Conservation (phyloP, 805 yeast genomes). For the Lipomyces spencermartinsiae region DNA sequence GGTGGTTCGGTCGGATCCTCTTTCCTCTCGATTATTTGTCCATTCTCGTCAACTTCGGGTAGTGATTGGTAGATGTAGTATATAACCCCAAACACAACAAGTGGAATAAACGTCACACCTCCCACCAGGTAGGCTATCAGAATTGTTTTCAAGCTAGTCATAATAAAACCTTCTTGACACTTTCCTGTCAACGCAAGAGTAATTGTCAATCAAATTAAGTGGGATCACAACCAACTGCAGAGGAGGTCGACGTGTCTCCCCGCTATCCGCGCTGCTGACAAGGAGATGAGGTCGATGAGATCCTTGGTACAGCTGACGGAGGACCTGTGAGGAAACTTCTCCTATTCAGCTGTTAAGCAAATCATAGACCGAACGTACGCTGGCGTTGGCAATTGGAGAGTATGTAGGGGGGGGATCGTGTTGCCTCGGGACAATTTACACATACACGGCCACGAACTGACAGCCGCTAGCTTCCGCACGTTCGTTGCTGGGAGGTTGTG, state of each 20-base stretch:
- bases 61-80: slow-evolving; percentile 49
- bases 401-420: not conserved
- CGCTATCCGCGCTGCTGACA: too few species aligned
- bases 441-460: not conserved
- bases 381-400: too few species aligned
- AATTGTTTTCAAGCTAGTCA: slow-evolving; percentile 40
- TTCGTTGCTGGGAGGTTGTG: not conserved
- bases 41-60: slow-evolving; percentile 44
- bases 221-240: not conserved
- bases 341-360: not conserved
- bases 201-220: not conserved
- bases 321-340: too few species aligned
- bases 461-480: slow-evolving; percentile 2
- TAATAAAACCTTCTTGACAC: not conserved
- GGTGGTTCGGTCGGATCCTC: slow-evolving; percentile 8
- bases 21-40: slow-evolving; percentile 16
- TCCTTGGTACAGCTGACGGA: too few species aligned
- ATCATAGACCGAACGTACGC: too few species aligned
- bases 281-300: too few species aligned
- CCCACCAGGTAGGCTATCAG: slow-evolving; percentile 69
- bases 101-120: slow-evolving; percentile 80
- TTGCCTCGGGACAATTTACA: not conserved
- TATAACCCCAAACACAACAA: slow-evolving; percentile 52
- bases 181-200: slow-evolving; percentile 55
- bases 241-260: not conserved